phyloP scores from a whole-genome alignment of 305 asterid species.

The Salvia sclarea region DNA sequence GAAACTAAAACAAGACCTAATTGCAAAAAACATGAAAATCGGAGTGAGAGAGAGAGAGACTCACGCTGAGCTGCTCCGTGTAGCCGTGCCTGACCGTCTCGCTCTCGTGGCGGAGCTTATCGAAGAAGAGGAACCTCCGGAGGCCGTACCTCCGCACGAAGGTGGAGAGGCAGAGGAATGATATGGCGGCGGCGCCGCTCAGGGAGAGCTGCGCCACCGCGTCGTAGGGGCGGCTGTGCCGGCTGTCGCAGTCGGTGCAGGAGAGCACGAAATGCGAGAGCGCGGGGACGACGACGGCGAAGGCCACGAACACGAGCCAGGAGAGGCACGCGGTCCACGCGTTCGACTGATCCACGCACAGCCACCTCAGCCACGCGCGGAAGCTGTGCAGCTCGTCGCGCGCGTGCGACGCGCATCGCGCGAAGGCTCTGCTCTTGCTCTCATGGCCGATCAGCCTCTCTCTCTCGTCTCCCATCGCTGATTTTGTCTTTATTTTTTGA shows the following conservation, averaged over 20 bases:
- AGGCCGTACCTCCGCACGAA: constrained; percentile 71
- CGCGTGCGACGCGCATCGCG: constrained; percentile 64
- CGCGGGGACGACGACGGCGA: constrained; percentile 65
- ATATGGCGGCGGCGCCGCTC: constrained; percentile 63
- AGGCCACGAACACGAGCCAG: constrained; percentile 61
- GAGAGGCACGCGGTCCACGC: constrained; percentile 61
- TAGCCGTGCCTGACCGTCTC: constrained; percentile 80
- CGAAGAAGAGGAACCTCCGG: constrained; percentile 78
- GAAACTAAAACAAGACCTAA: not conserved
- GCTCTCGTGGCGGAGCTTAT: constrained; percentile 83
- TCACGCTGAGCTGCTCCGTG: constrained; percentile 66
- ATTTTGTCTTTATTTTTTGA: not conserved
- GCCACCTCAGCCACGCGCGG: constrained; percentile 83
- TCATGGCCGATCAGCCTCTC: constrained; percentile 31
- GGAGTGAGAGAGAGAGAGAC: constrained; percentile 10
- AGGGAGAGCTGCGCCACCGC: constrained; percentile 87
- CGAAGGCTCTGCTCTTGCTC: constrained; percentile 35
- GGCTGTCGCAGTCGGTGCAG: constrained; percentile 72
- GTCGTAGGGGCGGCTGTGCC: constrained; percentile 76
- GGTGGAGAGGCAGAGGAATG: constrained; percentile 66
- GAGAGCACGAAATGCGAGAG: constrained; percentile 72
- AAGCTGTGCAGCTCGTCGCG: constrained; percentile 76
- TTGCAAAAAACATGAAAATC: not conserved
- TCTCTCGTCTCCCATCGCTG: constrained; percentile 57
- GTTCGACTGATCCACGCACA: constrained; percentile 88